A percentile compares a stretch with the other conserved stretches of the same genome.
Evolutionary conservation across 768 basidiomycete genomes (phyloP).

Genomic region (Rhizopogon vesiculosus): DNA sequence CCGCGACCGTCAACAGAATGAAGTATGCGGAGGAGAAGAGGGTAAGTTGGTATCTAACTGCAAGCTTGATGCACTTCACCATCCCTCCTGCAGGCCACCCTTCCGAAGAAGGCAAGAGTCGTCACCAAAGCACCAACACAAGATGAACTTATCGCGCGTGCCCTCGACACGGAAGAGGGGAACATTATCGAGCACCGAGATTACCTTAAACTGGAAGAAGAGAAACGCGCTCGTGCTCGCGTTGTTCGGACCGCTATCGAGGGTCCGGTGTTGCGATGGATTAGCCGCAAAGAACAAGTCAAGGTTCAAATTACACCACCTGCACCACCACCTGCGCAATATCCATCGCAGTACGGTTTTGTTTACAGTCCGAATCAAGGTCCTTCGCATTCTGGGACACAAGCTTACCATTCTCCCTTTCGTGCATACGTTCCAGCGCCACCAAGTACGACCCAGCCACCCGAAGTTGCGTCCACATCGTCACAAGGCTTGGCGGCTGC

Average conservation of each 20-base stretch:
- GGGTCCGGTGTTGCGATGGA: slow-evolving; percentile 69
- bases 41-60: slow-evolving; percentile 25
- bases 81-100: slow-evolving; percentile 39
- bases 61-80: neutral
- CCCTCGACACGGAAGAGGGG: slow-evolving; percentile 83
- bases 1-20: slow-evolving; percentile 58
- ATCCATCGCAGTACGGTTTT: slow-evolving; percentile 16
- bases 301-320: slow-evolving; percentile 32
- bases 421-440: slow-evolving; percentile 16
- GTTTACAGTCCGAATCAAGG: slow-evolving; percentile 15
- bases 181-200: slow-evolving; percentile 76
- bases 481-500: neutral
- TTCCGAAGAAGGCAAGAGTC: slow-evolving; percentile 57
- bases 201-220: slow-evolving; percentile 77
- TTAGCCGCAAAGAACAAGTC: slow-evolving; percentile 59
- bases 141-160: slow-evolving; percentile 77
- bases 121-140: slow-evolving; percentile 59
- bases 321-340: slow-evolving; percentile 18
- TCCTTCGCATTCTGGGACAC: slow-evolving; percentile 10
- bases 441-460: neutral
- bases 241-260: slow-evolving; percentile 57
- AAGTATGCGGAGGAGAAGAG: slow-evolving; percentile 62
- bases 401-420: slow-evolving; percentile 16
- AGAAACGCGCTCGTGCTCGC: slow-evolving; percentile 63
- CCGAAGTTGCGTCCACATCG: neutral